Conservation (phyloP, 768 basidiomycete species). For the Crucibulum laeve region DNA sequence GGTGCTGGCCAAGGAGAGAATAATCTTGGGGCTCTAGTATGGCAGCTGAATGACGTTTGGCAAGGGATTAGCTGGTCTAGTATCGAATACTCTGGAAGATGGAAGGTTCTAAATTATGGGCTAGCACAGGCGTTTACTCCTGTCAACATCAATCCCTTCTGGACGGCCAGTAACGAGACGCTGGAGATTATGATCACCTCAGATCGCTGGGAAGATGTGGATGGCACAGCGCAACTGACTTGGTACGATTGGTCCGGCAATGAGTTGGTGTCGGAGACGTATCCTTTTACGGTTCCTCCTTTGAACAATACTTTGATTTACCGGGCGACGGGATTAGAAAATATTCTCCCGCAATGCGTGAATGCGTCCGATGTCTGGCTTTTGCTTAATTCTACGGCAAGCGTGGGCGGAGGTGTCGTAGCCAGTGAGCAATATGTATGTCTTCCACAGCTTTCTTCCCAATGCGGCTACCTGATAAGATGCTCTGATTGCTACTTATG, state of each 20-base stretch:
- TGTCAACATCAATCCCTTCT: slow-evolving; percentile 52
- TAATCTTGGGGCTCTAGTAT: slow-evolving; percentile 54
- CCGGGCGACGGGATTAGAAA: slow-evolving; percentile 31
- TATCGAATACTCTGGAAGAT: slow-evolving; percentile 54
- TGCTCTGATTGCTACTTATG: slow-evolving; percentile 4
- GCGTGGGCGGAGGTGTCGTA: slow-evolving; percentile 32
- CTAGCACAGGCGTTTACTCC: slow-evolving; percentile 40
- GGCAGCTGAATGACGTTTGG: slow-evolving; percentile 62
- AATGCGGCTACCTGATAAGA: no score
- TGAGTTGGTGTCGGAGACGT: slow-evolving; percentile 27
- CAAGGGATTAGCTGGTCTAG: slow-evolving; percentile 53
- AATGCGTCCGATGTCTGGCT: slow-evolving; percentile 45
- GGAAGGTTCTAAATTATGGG: slow-evolving; percentile 57
- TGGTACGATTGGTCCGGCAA: slow-evolving; percentile 56
- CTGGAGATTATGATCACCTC: slow-evolving; percentile 46
- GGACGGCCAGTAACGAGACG: slow-evolving; percentile 43
- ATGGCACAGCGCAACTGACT: slow-evolving; percentile 43
- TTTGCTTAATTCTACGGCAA: slow-evolving; percentile 43
- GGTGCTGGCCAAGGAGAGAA: slow-evolving; percentile 57
- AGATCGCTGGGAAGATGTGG: slow-evolving; percentile 43
- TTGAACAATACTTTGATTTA: slow-evolving; percentile 47
- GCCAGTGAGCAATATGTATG: slow-evolving; percentile 45
- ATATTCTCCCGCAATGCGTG: slow-evolving; percentile 39
- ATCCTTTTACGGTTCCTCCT: slow-evolving; percentile 37
- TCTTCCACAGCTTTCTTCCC: not conserved